A percentile compares a stretch with the other conserved stretches of the same genome.
These are phyloP conservation scores for Piper betle DNA, from an alignment of 164 flowering plant species.

Conservation along the genomic window DNA sequence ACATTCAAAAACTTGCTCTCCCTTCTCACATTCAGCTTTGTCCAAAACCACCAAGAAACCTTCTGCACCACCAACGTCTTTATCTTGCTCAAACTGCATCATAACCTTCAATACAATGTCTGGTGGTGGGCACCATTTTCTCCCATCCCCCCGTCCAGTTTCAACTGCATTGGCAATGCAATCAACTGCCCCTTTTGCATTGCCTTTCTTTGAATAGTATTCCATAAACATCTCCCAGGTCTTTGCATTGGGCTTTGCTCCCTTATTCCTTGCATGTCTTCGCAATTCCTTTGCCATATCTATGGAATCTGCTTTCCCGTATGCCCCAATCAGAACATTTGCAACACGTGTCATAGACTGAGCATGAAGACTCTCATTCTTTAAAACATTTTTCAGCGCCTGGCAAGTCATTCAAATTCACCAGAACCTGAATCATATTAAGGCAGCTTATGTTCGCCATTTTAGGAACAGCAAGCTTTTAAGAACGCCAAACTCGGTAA, in stretches of 20 bases:
- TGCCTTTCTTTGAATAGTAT: conserved; percentile 42
- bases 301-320: conserved; percentile 33
- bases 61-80: conserved; percentile 85
- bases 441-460: conserved; percentile 69
- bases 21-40: conserved; percentile 31
- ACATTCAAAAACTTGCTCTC: conserved; percentile 49
- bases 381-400: conserved; percentile 86
- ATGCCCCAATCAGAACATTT: conserved; percentile 61
- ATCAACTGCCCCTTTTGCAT: conserved; percentile 36
- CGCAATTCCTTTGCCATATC: conserved; percentile 52
- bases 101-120: conserved; percentile 33
- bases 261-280: conserved; percentile 38
- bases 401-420: conserved; percentile 69
- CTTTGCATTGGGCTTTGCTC: conserved; percentile 69
- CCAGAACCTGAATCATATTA: conserved; percentile 74
- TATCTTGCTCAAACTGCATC: conserved; percentile 56
- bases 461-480: conserved; percentile 61
- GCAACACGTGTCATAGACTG: conserved; percentile 61
- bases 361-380: conserved; percentile 62
- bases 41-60: conserved; percentile 43
- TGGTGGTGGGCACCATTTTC: conserved; percentile 58
- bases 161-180: conserved; percentile 55
- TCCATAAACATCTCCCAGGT: conserved; percentile 78
- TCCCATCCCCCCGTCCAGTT: conserved; percentile 45
- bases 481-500: conserved; percentile 83